Conservation (phyloP, 2,329 filamentous ascomycete species). For the Sordariomycetes sp. region DNA sequence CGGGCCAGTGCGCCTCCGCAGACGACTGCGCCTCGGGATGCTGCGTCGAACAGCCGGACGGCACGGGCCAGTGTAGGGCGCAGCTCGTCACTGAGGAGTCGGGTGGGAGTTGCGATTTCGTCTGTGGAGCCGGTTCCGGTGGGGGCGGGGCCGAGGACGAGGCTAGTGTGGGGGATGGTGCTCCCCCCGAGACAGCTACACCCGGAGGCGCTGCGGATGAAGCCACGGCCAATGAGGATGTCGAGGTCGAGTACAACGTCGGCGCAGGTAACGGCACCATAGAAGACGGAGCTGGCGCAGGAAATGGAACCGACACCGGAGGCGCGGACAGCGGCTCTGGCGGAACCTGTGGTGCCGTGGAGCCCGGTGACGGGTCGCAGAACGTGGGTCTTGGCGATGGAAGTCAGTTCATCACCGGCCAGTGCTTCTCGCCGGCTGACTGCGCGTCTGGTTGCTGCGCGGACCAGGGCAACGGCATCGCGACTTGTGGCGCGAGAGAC, state of each 20-base stretch:
- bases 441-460: slow-evolving; percentile 18
- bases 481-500: background rate
- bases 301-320: background rate
- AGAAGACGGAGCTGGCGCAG: background rate
- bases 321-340: background rate
- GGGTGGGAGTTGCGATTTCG: slow-evolving; percentile 2
- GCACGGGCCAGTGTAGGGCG: slow-evolving; percentile 3
- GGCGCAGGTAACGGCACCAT: background rate
- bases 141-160: background rate
- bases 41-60: slow-evolving; percentile 12
- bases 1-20: slow-evolving; percentile 11
- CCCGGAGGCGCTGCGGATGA: background rate
- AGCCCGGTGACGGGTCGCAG: slow-evolving; percentile 8
- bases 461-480: slow-evolving; percentile 6
- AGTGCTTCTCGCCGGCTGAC: slow-evolving; percentile 12
- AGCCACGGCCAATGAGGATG: background rate
- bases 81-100: background rate
- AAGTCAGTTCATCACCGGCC: slow-evolving; percentile 14
- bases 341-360: background rate
- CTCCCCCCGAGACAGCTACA: background rate
- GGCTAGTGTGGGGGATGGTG: background rate
- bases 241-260: background rate
- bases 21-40: slow-evolving; percentile 17
- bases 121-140: background rate
- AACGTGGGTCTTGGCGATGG: slow-evolving; percentile 13